Evolutionary conservation across 805 yeast species (phyloP).

Genomic region (Ogataea nitratoaversa): DNA sequence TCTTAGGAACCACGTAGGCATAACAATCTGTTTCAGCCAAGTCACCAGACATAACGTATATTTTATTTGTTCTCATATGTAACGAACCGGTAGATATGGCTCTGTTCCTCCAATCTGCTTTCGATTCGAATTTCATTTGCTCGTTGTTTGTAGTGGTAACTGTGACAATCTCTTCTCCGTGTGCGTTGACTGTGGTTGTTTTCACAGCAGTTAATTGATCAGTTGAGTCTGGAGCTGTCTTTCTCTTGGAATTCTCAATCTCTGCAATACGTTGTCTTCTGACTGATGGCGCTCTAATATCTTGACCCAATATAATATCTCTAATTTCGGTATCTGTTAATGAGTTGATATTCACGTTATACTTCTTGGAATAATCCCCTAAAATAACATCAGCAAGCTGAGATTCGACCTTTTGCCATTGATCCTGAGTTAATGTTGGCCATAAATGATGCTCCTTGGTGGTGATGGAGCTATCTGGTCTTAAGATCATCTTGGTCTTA

Average conservation of each 20-base stretch:
- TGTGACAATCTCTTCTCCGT: constrained; percentile 93
- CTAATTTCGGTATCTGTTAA: constrained; percentile 91
- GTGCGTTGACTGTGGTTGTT: constrained; percentile 81
- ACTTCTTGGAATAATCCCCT: constrained; percentile 77
- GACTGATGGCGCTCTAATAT: constrained; percentile 83
- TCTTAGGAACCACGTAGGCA: constrained; percentile 81
- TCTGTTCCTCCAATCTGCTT: constrained; percentile 85
- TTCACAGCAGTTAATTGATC: constrained; percentile 71
- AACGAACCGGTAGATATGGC: constrained; percentile 77
- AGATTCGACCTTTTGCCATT: constrained; percentile 88
- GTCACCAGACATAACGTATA: constrained; percentile 68
- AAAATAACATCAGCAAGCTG: constrained; percentile 85
- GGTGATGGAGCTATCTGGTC: constrained; percentile 66
- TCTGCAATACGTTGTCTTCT: constrained; percentile 82
- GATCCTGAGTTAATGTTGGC: constrained; percentile 87
- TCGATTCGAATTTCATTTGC: constrained; percentile 75
- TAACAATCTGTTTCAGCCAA: constrained; percentile 44
- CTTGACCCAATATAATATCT: constrained; percentile 92
- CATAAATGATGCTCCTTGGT: constrained; percentile 83
- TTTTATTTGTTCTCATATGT: constrained; percentile 68
- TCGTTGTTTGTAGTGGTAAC: constrained; percentile 90
- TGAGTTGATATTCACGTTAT: constrained; percentile 79
- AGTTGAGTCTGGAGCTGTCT: constrained; percentile 33
- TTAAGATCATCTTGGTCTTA: constrained; percentile 65
- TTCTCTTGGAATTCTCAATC: constrained; percentile 48